Base-by-base conservation (phyloP, 1,284 basidiomycete species). In the Tilletia indica region DNA sequence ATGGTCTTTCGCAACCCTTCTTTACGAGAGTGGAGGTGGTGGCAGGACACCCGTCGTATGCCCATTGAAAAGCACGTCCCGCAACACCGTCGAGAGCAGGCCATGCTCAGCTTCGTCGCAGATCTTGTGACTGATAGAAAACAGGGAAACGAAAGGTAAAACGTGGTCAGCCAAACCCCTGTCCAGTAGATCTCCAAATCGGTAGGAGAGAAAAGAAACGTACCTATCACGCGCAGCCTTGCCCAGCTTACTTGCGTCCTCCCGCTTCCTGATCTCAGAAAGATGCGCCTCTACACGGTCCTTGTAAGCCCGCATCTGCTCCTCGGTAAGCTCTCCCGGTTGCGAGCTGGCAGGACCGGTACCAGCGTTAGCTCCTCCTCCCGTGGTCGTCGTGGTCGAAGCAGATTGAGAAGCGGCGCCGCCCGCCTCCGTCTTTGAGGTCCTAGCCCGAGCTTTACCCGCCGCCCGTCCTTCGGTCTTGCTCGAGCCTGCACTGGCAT, bases 91-190 rank as follows among this genome's bases (percentile, higher is more conserved):
- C 0, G 93, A 87, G 72, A 95, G 92, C 71, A 97, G 88, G 0
- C 93, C 94, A 79, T 97, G 94, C 79, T 95, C 92, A 0, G 92
- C 92, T 82, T 97, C 94, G 9, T 90, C 88, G 0, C 93, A 90
- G 70, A 97, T 91, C 80, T 92, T 93, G 45, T 89, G 89, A 79
- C 93, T 95, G 68, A 70, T 64, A n/a, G n/a, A 19, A 11, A 63
- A n/a, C n/a, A 73, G 42, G 67, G 14, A 45, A 31, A 38, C 16
- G 48, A 54, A 54, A 38, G 45, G 58, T 64, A 31, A 31, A 31
- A 31, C 2, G 25, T 31, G 25, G 2, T 31, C 25, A 31, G 25
- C 25, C 25, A 31, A 31, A 31, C 25, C 25, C 25, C 25, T 31
- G 25, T 31, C 2, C 2, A 31, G 25, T 2, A 0, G 25, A 31